These are phyloP conservation scores for Phlyctochytrium arcticum DNA, from an alignment of 192 early-diverging fungal genomes.

Conservation along the genomic window DNA sequence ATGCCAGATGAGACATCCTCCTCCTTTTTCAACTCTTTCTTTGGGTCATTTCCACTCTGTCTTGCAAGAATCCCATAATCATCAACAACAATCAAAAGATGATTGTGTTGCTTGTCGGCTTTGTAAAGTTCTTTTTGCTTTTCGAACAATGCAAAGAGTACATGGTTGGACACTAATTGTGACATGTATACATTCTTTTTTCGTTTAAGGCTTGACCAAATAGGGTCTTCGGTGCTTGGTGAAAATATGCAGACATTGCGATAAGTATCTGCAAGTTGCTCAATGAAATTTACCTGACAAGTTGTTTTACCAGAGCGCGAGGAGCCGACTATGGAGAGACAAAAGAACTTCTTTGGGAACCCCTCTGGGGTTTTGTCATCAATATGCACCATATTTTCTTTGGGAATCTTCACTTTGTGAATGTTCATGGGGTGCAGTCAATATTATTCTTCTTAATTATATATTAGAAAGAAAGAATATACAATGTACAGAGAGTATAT, in stretches of 20 bases:
- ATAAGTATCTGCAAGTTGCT: background rate
- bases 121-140: constrained; percentile 1
- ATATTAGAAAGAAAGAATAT: background rate
- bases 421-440: background rate
- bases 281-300: background rate
- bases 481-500: background rate
- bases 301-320: too few relatives aligned
- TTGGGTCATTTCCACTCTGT: too few relatives aligned
- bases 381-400: background rate
- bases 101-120: background rate
- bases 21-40: too few relatives aligned
- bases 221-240: background rate
- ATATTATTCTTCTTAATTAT: background rate
- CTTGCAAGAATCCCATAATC: background rate
- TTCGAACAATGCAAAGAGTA: background rate
- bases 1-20: background rate
- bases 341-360: background rate
- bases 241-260: background rate
- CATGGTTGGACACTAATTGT: background rate
- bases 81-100: background rate
- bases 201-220: background rate
- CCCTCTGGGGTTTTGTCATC: background rate
- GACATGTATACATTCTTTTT: background rate
- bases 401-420: constrained; percentile 9
- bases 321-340: background rate